Percentiles rank a stretch among this genome's conserved stretches.
Evolutionary conservation across 2,329 filamentous ascomycete genomes (phyloP).

Genomic region (Metarhizium robertsii): DNA sequence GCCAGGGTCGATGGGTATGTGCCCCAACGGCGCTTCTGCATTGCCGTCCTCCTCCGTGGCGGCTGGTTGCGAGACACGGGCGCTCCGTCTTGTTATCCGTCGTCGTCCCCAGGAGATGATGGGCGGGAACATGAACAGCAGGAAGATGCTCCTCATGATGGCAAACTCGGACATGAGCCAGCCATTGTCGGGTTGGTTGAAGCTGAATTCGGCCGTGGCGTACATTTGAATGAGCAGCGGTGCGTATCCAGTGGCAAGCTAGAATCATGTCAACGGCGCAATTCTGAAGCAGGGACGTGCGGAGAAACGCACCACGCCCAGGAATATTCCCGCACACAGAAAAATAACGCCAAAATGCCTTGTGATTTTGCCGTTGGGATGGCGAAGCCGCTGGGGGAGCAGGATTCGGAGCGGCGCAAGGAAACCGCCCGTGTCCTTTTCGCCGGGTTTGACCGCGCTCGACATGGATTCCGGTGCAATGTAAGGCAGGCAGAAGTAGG

Average conservation of each 20-base stretch:
- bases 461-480: conserved; percentile 36
- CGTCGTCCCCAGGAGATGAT: conserved; percentile 38
- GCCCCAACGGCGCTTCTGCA: not conserved
- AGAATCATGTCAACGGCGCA: not conserved
- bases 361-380: conserved; percentile 37
- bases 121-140: conserved; percentile 43
- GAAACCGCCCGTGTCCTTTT: conserved; percentile 33
- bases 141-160: conserved; percentile 43
- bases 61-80: not conserved
- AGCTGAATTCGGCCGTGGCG: conserved; percentile 44
- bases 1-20: conserved; percentile 27
- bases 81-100: conserved; percentile 2
- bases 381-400: conserved; percentile 43
- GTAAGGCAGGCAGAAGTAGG: conserved; percentile 33
- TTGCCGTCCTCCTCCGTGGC: conserved; percentile 7
- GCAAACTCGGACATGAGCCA: conserved; percentile 48
- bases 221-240: conserved; percentile 53
- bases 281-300: too few species aligned
- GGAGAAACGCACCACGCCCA: conserved; percentile 45
- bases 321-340: conserved; percentile 55
- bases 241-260: conserved; percentile 59
- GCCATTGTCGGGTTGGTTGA: conserved; percentile 46
- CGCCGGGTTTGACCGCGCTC: conserved; percentile 18
- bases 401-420: conserved; percentile 56
- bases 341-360: conserved; percentile 55